Conservation (phyloP, 2,329 filamentous ascomycete species). For the Pestalotiopsis sp. region DNA sequence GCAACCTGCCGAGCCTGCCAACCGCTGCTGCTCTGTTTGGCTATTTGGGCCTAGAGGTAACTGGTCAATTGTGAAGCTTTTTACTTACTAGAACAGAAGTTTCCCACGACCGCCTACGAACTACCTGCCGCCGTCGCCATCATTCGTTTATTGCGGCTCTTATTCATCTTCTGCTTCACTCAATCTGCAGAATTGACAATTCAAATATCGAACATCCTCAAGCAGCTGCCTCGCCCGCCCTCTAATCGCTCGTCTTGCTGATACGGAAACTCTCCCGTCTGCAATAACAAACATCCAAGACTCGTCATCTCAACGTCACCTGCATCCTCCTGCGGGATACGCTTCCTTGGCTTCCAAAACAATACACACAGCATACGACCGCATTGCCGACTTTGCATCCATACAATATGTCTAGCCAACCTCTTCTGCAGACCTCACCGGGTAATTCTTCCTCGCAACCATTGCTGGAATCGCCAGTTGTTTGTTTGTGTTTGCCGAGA, state of each 20-base stretch:
- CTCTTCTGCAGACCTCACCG: constrained; percentile 90
- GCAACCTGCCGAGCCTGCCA: neutral
- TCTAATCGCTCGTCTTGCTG: neutral
- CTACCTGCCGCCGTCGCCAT: neutral
- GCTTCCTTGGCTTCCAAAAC: neutral
- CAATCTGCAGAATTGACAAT: neutral
- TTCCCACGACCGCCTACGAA: neutral
- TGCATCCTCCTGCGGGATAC: neutral
- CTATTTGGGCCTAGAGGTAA: neutral
- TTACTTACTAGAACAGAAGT: constrained; percentile 6
- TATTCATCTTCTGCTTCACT: neutral
- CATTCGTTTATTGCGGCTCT: neutral
- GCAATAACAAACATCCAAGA: neutral
- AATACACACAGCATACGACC: neutral
- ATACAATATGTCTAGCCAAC: constrained; percentile 85
- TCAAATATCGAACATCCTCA: neutral
- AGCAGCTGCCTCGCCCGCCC: neutral
- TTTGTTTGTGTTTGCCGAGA: neutral
- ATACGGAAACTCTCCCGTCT: neutral
- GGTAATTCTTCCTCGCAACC: constrained; percentile 52
- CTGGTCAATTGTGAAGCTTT: constrained; percentile 7
- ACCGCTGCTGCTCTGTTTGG: neutral
- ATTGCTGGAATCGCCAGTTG: constrained; percentile 1
- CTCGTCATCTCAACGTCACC: constrained; percentile 3
- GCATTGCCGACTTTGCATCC: neutral